phyloP scores from a whole-genome alignment of 495 filamentous ascomycete genomes.

The Wilcoxina mikolae region DNA sequence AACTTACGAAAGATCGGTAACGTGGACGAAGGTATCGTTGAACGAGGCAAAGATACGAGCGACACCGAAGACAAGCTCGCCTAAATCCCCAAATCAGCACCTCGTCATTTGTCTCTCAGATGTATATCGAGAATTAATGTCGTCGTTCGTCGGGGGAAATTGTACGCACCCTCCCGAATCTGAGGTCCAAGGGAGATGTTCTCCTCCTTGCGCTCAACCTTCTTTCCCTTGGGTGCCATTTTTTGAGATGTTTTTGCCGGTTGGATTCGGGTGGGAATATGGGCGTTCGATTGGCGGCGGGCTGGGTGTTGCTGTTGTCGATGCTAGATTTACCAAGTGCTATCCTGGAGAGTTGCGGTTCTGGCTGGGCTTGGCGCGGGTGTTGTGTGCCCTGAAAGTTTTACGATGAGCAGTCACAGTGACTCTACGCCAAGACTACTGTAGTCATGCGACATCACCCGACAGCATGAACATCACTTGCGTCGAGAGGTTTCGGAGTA shows the following conservation, averaged over 20 bases:
- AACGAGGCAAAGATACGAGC: constrained; percentile 98
- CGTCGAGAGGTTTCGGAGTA: too few species aligned
- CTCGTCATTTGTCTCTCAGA: not conserved
- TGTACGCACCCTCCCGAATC: constrained; percentile 64
- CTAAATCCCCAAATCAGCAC: constrained; percentile 34
- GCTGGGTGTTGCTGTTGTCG: not conserved
- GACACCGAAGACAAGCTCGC: constrained; percentile 97
- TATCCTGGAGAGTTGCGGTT: not conserved
- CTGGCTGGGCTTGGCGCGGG: not conserved
- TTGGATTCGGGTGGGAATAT: not conserved
- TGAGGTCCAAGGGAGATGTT: constrained; percentile 97
- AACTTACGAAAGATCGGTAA: constrained; percentile 94
- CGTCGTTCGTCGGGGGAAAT: not conserved
- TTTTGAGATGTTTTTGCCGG: not conserved
- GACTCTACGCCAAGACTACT: not conserved
- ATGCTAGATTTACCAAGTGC: not conserved
- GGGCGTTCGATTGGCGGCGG: not conserved
- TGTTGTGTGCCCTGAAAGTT: not conserved
- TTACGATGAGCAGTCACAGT: not conserved
- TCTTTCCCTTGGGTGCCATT: constrained; percentile 31
- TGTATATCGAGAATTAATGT: not conserved
- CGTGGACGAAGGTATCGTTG: constrained; percentile 92
- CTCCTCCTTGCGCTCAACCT: constrained; percentile 46
- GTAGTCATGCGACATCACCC: too few species aligned
- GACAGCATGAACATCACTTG: too few species aligned